These are phyloP conservation scores for Colletotrichum costaricense DNA, from an alignment of 2,329 filamentous ascomycete genomes.

Conservation along the genomic window DNA sequence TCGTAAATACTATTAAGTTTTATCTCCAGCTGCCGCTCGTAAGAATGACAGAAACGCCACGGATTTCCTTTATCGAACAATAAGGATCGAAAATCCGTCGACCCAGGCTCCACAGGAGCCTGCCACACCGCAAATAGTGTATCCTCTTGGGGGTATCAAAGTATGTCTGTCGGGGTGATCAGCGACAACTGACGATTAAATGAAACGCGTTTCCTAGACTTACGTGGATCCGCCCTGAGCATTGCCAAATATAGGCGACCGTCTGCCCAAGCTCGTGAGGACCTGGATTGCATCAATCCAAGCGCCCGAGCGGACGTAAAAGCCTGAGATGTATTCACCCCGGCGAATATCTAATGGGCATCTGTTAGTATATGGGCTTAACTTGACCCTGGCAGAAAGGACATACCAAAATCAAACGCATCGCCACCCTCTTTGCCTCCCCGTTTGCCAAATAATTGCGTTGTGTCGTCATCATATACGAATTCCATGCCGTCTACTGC, in stretches of 20 bases:
- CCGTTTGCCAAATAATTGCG: constrained; percentile 86
- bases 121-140: constrained; percentile 87
- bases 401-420: constrained; percentile 80
- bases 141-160: constrained; percentile 89
- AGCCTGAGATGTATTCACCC: constrained; percentile 89
- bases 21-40: not conserved
- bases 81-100: constrained; percentile 87
- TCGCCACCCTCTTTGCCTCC: constrained; percentile 77
- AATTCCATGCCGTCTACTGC: constrained; percentile 90
- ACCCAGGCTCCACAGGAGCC: constrained; percentile 86
- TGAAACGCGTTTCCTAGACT: constrained; percentile 50
- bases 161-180: constrained; percentile 71
- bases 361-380: constrained; percentile 37
- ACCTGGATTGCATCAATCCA: constrained; percentile 93
- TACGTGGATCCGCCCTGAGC: constrained; percentile 83
- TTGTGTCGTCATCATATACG: constrained; percentile 87
- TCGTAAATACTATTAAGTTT: not conserved
- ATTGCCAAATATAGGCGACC: constrained; percentile 88
- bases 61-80: constrained; percentile 39
- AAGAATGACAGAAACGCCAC: not conserved
- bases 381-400: constrained; percentile 1
- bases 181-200: constrained; percentile 37
- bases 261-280: constrained; percentile 87
- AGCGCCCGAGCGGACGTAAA: constrained; percentile 81
- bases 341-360: constrained; percentile 76